Conservation (phyloP, 1,284 basidiomycete genomes). For the Ceratobasidium sp. region DNA sequence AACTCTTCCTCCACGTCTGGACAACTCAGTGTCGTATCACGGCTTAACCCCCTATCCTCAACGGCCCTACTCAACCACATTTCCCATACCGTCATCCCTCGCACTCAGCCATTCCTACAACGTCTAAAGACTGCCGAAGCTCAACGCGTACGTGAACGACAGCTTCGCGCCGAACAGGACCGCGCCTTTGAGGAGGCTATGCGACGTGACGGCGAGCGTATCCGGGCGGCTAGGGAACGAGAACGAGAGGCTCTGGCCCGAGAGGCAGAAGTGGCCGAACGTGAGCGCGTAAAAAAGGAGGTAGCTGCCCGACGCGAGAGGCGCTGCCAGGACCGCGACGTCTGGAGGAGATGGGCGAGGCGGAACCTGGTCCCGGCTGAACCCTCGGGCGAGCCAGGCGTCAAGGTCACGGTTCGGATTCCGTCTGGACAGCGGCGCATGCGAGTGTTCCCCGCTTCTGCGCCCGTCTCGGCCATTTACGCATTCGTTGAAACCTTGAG, state of each 20-base stretch:
- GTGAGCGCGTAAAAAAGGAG: conserved; percentile 45
- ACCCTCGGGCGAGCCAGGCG: conserved; percentile 43
- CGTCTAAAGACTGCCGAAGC: conserved; percentile 59
- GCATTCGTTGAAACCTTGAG: conserved; percentile 68
- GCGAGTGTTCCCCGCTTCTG: conserved; percentile 59
- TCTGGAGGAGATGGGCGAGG: conserved; percentile 55
- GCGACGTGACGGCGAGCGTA: conserved; percentile 71
- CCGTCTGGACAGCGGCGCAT: conserved; percentile 69
- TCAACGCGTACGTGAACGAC: conserved; percentile 67
- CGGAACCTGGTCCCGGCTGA: conserved; percentile 23
- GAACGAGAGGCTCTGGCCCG: conserved; percentile 47
- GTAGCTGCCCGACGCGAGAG: conserved; percentile 47
- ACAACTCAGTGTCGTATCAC: conserved; percentile 77
- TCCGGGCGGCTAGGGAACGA: conserved; percentile 48
- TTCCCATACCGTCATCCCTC: conserved; percentile 73
- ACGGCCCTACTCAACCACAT: conserved; percentile 69
- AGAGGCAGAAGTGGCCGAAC: conserved; percentile 53
- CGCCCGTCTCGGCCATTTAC: conserved; percentile 68
- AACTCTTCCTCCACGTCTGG: conserved; percentile 56
- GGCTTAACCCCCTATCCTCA: conserved; percentile 70
- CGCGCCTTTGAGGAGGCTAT: conserved; percentile 73
- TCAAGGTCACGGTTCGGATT: conserved; percentile 71
- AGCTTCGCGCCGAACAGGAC: conserved; percentile 82
- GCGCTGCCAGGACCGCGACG: conserved; percentile 51
- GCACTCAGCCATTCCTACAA: conserved; percentile 74